phyloP scores from a whole-genome alignment of 768 basidiomycete species.

The Erythrobasidium yunnanense region DNA sequence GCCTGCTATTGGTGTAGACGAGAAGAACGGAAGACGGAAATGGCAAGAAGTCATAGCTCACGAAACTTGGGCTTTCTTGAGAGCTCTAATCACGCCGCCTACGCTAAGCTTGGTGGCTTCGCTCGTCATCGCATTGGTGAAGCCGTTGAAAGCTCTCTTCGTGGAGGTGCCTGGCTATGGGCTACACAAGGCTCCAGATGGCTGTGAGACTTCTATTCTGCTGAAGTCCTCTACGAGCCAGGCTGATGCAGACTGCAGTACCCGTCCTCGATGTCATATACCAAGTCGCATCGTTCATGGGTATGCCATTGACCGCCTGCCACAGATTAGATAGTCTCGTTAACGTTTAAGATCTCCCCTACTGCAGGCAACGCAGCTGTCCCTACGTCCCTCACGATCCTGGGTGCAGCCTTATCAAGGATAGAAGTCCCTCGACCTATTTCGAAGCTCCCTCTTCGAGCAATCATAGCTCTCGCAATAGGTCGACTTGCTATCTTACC shows the following conservation, averaged over 20 bases:
- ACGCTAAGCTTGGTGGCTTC: conserved; percentile 51
- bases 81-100: conserved; percentile 46
- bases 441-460: conserved; percentile 47
- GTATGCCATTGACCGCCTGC: no score
- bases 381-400: conserved; percentile 53
- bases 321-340: no score
- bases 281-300: conserved; percentile 52
- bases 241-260: conserved; percentile 52
- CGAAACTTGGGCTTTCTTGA: conserved; percentile 36
- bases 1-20: not conserved
- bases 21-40: not conserved
- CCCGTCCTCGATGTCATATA: conserved; percentile 58
- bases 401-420: conserved; percentile 56
- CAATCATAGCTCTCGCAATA: conserved; percentile 50
- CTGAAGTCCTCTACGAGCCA: not conserved
- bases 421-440: conserved; percentile 47
- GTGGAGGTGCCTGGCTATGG: conserved; percentile 38
- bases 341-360: no score
- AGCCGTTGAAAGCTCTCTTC: conserved; percentile 55
- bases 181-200: conserved; percentile 41
- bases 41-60: not conserved
- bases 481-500: conserved; percentile 54
- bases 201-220: not conserved
- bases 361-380: conserved; percentile 57
- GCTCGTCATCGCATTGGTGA: conserved; percentile 51